Conservation (phyloP, 2,329 filamentous ascomycete genomes). For the Botrytis medusae region DNA sequence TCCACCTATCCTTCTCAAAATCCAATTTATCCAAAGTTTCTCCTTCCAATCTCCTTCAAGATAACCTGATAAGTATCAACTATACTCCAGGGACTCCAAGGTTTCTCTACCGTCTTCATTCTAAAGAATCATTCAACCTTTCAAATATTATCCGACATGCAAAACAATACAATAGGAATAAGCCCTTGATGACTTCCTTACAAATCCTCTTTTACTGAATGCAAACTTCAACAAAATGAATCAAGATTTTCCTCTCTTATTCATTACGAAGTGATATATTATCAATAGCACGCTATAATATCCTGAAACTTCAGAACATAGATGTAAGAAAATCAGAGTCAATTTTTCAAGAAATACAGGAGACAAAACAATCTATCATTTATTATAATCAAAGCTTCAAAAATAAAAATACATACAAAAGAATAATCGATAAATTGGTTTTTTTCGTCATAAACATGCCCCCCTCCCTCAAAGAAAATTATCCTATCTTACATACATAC, state of each 20-base stretch:
- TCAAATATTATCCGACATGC: not conserved
- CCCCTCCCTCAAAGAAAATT: not conserved
- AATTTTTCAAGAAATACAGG: not conserved
- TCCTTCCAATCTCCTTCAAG: not conserved
- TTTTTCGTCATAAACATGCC: not conserved
- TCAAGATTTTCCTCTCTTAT: not conserved
- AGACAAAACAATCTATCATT: too few relatives aligned
- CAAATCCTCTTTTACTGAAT: accelerated
- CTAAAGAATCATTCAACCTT: not conserved
- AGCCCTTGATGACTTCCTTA: accelerated
- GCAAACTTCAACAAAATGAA: not conserved
- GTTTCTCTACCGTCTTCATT: not conserved
- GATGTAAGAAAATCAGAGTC: accelerated
- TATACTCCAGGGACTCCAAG: not conserved
- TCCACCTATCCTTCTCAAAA: not conserved
- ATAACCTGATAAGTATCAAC: accelerated
- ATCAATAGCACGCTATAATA: accelerated
- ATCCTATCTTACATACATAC: not conserved
- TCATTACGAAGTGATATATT: not conserved
- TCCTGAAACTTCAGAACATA: not conserved
- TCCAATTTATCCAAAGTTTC: not conserved
- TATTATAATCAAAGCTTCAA: not conserved
- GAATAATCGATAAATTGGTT: not conserved
- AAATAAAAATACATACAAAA: not conserved
- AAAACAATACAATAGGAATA: not conserved